phyloP scores from a whole-genome alignment of 1,284 basidiomycete species.

The Singerocomus inundabilis region DNA sequence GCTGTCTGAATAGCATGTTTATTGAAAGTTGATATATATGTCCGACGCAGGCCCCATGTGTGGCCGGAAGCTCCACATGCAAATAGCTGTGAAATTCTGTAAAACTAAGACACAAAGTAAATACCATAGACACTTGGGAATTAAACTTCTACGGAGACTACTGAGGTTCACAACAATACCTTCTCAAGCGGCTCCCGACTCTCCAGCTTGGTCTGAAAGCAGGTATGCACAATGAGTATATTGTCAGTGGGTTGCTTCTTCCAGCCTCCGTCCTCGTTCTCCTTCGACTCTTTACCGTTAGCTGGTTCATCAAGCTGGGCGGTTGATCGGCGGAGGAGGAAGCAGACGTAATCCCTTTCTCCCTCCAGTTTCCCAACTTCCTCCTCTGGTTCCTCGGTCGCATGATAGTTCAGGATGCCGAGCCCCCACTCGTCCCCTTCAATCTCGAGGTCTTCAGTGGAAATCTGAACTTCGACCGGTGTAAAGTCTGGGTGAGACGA shows the following conservation, averaged over 20 bases:
- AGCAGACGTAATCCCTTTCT: conserved; percentile 15
- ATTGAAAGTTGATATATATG: no score
- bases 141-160: no score
- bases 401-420: conserved; percentile 21
- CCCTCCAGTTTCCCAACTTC: conserved; percentile 18
- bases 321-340: conserved; percentile 11
- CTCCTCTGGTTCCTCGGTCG: conserved; percentile 12
- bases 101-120: no score
- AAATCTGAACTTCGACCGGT: background rate
- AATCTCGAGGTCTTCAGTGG: background rate
- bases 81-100: no score
- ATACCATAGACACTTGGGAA: no score
- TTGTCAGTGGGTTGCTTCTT: background rate
- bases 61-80: no score
- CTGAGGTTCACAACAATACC: background rate
- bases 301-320: background rate
- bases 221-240: background rate
- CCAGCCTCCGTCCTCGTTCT: background rate
- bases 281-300: background rate
- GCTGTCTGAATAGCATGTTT: no score
- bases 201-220: background rate
- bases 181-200: background rate
- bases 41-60: no score
- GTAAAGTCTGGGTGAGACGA: background rate
- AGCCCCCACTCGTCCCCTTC: conserved; percentile 13